Conservation (phyloP, 805 yeast species). For the Candida suzukii region DNA sequence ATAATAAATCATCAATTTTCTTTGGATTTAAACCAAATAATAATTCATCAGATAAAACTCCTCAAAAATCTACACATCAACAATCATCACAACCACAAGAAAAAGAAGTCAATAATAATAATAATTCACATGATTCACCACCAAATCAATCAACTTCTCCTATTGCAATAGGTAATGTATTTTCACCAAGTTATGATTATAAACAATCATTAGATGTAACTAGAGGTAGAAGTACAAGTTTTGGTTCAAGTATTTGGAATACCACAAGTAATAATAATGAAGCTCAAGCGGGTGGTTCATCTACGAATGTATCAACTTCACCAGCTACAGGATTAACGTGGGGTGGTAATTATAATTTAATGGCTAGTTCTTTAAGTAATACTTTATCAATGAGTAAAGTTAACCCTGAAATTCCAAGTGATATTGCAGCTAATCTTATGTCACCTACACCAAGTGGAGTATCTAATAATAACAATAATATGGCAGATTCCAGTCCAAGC, state of each 20-base stretch:
- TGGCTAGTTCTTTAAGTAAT: neutral
- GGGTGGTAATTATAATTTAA: slow-evolving; percentile 4
- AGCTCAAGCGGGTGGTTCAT: neutral
- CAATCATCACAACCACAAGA: neutral
- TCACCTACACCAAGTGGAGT: neutral
- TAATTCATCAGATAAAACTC: neutral
- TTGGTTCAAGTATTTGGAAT: slow-evolving; percentile 30
- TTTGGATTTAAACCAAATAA: neutral
- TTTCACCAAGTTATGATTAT: slow-evolving; percentile 4
- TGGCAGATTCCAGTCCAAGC: neutral
- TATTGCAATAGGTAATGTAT: slow-evolving; percentile 2
- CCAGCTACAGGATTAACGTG: neutral
- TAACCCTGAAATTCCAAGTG: neutral
- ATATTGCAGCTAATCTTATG: too few species aligned
- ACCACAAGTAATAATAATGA: slow-evolving; percentile 7
- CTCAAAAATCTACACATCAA: neutral
- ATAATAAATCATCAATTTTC: neutral
- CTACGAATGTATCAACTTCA: neutral
- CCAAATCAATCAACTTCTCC: slow-evolving; percentile 4
- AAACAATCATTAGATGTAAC: slow-evolving; percentile 8
- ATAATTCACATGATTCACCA: neutral
- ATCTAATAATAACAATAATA: neutral
- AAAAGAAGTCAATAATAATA: too few species aligned
- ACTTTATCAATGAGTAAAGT: neutral
- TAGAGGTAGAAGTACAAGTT: slow-evolving; percentile 26